Evolutionary conservation across 441 rosid genomes (phyloP).

Genomic region (Hura crepitans): DNA sequence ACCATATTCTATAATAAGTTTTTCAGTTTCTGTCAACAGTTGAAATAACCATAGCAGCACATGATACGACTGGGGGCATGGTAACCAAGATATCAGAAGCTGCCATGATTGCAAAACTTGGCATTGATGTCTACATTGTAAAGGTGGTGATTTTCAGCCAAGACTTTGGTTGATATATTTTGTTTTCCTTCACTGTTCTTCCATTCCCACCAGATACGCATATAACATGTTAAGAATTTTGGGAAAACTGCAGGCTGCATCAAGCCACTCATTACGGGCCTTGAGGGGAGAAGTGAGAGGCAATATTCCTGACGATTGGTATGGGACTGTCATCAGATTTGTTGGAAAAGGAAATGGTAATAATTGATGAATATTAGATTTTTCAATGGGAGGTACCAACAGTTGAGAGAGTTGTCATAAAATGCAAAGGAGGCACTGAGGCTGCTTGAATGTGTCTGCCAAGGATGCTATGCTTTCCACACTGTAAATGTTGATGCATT

Average conservation of each 20-base stretch:
- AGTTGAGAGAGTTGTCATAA: too few species aligned
- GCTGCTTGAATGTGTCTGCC: not conserved
- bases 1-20: not conserved
- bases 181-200: not conserved
- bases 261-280: slow-evolving; percentile 52
- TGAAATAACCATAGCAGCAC: slow-evolving; percentile 72
- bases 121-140: slow-evolving; percentile 85
- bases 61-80: slow-evolving; percentile 96
- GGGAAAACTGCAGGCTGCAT: slow-evolving; percentile 46
- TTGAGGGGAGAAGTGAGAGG: slow-evolving; percentile 44
- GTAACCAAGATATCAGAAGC: slow-evolving; percentile 84
- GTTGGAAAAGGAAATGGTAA: slow-evolving; percentile 7
- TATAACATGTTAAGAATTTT: not conserved
- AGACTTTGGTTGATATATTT: not conserved
- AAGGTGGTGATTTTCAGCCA: slow-evolving; percentile 40
- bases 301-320: slow-evolving; percentile 53
- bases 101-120: slow-evolving; percentile 80
- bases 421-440: not conserved
- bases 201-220: too few species aligned
- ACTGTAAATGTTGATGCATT: too few species aligned
- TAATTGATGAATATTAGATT: not conserved
- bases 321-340: slow-evolving; percentile 48
- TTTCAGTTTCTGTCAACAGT: slow-evolving; percentile 39
- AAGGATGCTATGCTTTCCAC: too few species aligned
- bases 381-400: not conserved